Evolutionary conservation across 176 grass and related monocot species (phyloP), one percentile per base, ranked within the genome.

Genomic region (Avena eriantha): DNA sequence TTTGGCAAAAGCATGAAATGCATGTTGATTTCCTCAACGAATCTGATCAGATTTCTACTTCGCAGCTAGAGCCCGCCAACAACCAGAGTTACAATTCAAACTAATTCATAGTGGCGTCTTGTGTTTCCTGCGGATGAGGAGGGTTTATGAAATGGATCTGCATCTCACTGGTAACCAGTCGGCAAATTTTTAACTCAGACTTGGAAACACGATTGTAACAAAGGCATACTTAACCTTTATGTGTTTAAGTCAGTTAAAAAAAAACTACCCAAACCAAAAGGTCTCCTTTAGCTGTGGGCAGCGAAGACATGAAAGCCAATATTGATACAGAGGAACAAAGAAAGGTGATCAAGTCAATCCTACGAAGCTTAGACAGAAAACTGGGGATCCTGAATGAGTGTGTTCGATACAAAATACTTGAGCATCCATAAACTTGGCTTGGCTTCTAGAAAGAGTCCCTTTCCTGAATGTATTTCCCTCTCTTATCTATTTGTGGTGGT

Each of bases 1-100:
- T n/a, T 73, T 58, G 80, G 59, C 35, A 31, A 48, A 71, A 46
- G 73, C 82, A 50, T 60, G 51, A 88, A 89, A 85, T 81, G 57
- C 50, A 29, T 21, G 59, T 41, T 45, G 78, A 63, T 74, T 67
- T 69, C 2, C 76, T 70, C 39, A 29, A 59, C 0, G 50, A 66
- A 75, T 55, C 46, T 80, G 56, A 19, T 67, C 29, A 80, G 48
- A 49, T 65, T 22, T 51, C 47, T 74, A 80, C 5, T 55, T 45
- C 59, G 51, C 19, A 60, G 56, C 75, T 61, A 83, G 53, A 82
- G 22, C 47, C 49, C 48, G 47, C 33, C 45, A 81, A 21, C 24
- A 59, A 50, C 46, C 23, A 68, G 58, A 31, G 34, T 88, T 13
- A 46, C 7, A 13, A 14, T 78, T 47, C 18, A 82, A 82, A 87